These are phyloP conservation scores for Fusarium sterilihyphosum DNA, from an alignment of 2,329 filamentous ascomycete genomes.

Conservation along the genomic window DNA sequence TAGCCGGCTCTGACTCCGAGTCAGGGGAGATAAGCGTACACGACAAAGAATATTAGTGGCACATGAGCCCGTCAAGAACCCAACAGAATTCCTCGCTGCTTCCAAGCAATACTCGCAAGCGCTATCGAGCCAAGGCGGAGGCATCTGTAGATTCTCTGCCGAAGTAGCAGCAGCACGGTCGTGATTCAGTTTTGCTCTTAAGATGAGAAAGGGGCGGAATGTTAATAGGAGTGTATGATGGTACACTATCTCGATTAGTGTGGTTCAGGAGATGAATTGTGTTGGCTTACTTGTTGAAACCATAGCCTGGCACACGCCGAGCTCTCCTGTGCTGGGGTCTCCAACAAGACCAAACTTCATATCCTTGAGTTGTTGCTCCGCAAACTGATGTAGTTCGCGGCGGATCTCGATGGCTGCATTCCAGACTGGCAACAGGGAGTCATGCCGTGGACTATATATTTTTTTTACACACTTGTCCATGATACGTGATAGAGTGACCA, in stretches of 20 bases:
- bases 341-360: slow-evolving; percentile 49
- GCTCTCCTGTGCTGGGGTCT: slow-evolving; percentile 48
- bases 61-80: slow-evolving; percentile 52
- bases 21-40: slow-evolving; percentile 40
- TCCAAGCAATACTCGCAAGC: slow-evolving; percentile 55
- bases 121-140: slow-evolving; percentile 53
- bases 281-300: slow-evolving; percentile 50
- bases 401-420: slow-evolving; percentile 47
- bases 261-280: background rate
- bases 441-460: slow-evolving; percentile 54
- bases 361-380: slow-evolving; percentile 43
- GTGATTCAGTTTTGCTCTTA: slow-evolving; percentile 53
- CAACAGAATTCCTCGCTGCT: slow-evolving; percentile 53
- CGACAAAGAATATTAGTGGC: slow-evolving; percentile 52
- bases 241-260: slow-evolving; percentile 48
- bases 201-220: slow-evolving; percentile 56
- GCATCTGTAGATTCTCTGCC: slow-evolving; percentile 23
- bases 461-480: slow-evolving; percentile 53
- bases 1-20: background rate
- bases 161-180: slow-evolving; percentile 36
- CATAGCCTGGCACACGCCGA: slow-evolving; percentile 54
- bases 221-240: slow-evolving; percentile 55
- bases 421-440: slow-evolving; percentile 48
- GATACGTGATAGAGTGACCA: slow-evolving; percentile 50
- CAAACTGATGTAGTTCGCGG: slow-evolving; percentile 44